Evolutionary conservation across 2,329 filamentous ascomycete genomes (phyloP).

Genomic region (Alternaria sp.): DNA sequence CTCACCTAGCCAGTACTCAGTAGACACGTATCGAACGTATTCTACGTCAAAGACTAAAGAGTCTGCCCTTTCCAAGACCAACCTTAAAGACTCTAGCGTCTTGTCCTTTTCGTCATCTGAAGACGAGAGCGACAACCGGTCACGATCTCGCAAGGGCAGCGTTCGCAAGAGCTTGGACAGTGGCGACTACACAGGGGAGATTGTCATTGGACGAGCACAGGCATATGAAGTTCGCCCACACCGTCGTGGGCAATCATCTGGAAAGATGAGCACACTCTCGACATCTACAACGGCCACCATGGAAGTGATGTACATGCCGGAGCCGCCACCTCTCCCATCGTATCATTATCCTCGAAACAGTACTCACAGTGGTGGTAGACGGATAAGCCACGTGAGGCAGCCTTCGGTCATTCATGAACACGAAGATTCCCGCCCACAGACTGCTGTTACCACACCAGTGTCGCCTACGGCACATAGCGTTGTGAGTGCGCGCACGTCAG

Average conservation of each 20-base stretch:
- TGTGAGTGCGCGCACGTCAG: conserved; percentile 43
- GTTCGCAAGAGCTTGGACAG: conserved; percentile 49
- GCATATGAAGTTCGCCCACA: conserved; percentile 46
- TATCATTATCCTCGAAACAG: conserved; percentile 28
- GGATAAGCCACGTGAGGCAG: conserved; percentile 46
- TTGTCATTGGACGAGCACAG: conserved; percentile 50
- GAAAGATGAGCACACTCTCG: conserved; percentile 45
- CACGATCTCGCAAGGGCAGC: conserved; percentile 20
- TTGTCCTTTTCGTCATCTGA: conserved; percentile 54
- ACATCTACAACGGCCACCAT: conserved; percentile 50
- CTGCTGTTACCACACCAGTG: conserved; percentile 30
- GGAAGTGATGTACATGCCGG: conserved; percentile 52
- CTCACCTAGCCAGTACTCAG: conserved; percentile 43
- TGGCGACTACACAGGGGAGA: conserved; percentile 44
- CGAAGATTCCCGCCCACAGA: conserved; percentile 41
- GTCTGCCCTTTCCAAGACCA: conserved; percentile 42
- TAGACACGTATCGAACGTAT: conserved; percentile 38
- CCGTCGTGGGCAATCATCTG: conserved; percentile 36
- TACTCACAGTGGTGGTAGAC: conserved; percentile 33
- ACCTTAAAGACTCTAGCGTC: conserved; percentile 51
- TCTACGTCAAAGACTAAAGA: conserved; percentile 45
- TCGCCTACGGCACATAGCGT: conserved; percentile 43
- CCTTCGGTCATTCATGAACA: conserved; percentile 52
- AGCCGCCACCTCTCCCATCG: conserved; percentile 28
- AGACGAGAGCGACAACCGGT: conserved; percentile 41